phyloP scores from a whole-genome alignment of 2,329 filamentous ascomycete species.

The Biscogniauxia marginata region DNA sequence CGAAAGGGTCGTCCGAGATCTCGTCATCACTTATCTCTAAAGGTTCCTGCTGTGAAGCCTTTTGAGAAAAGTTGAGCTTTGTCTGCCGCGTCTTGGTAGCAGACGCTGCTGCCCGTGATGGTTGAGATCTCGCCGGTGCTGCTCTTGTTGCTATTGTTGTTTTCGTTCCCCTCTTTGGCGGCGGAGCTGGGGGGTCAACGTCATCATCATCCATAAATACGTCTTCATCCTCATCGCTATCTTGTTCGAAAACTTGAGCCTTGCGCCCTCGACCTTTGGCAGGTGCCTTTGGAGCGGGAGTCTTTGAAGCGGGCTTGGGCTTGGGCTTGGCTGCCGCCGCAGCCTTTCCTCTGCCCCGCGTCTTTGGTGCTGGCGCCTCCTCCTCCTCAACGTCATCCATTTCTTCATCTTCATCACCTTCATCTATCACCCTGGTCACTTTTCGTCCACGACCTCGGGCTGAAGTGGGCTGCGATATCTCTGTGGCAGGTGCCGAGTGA shows the following conservation, averaged over 20 bases:
- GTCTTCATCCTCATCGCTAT: constrained; percentile 45
- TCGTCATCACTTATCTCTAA: constrained; percentile 65
- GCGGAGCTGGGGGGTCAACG: constrained; percentile 35
- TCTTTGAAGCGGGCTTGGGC: constrained; percentile 37
- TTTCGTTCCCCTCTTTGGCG: constrained; percentile 36
- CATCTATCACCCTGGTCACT: constrained; percentile 33
- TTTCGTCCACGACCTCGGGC: constrained; percentile 34
- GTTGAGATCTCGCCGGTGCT: constrained; percentile 25
- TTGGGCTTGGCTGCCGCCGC: constrained; percentile 25
- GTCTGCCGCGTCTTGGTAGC: constrained; percentile 42
- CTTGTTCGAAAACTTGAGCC: constrained; percentile 36
- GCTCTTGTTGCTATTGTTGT: constrained; percentile 34
- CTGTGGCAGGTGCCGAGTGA: constrained; percentile 39
- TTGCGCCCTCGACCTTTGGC: constrained; percentile 46
- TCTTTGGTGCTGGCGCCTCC: constrained; percentile 36
- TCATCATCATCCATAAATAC: constrained; percentile 55
- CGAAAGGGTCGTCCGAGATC: constrained; percentile 61
- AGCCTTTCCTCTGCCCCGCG: constrained; percentile 34
- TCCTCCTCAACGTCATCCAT: constrained; percentile 47
- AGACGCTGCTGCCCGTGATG: constrained; percentile 34
- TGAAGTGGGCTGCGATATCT: constrained; percentile 21
- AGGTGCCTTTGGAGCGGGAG: constrained; percentile 45
- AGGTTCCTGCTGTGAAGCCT: constrained; percentile 45
- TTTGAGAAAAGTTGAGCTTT: constrained; percentile 50
- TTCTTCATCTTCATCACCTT: constrained; percentile 51